These are phyloP conservation scores for Spatholobus suberectus DNA, from an alignment of 306 rosid genomes.

Conservation along the genomic window DNA sequence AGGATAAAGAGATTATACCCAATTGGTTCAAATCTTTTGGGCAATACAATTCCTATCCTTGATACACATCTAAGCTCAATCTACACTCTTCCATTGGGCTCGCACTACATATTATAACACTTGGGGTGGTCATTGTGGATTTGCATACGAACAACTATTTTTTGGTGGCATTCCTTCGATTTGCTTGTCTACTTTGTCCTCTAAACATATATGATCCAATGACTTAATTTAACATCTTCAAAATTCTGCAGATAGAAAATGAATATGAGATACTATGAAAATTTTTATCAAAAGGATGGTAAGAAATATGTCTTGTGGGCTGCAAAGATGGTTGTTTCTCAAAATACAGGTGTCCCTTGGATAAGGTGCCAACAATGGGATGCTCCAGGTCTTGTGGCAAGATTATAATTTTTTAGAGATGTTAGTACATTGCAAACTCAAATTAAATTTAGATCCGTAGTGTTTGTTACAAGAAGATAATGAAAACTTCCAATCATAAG, in stretches of 20 bases:
- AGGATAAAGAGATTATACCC: too few species aligned
- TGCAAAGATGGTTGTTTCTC: constrained; percentile 92
- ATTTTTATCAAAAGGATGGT: constrained; percentile 82
- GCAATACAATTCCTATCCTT: too few species aligned
- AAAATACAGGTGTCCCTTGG: constrained; percentile 91
- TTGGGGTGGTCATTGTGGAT: neutral
- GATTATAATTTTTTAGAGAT: constrained; percentile 29
- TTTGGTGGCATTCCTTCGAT: constrained; percentile 14
- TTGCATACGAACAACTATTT: neutral
- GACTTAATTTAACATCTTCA: constrained; percentile 21
- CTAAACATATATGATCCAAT: constrained; percentile 7
- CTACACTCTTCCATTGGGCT: too few species aligned
- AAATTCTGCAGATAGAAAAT: constrained; percentile 78
- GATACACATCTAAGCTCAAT: too few species aligned
- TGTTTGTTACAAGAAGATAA: constrained; percentile 24
- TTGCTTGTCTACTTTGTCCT: constrained; percentile 33
- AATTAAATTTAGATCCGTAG: neutral
- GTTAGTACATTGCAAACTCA: constrained; percentile 15
- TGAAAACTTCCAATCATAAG: neutral
- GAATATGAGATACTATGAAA: constrained; percentile 88
- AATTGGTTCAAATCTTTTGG: too few species aligned
- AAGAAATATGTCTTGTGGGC: constrained; percentile 88
- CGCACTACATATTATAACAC: too few species aligned
- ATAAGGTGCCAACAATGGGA: constrained; percentile 97
- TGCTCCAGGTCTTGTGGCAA: constrained; percentile 95